A percentile compares a stretch with the other conserved stretches of the same genome.
These are phyloP conservation scores for Torrubiellomyces zombiae DNA, from an alignment of 2,329 filamentous ascomycete species.

Conservation along the genomic window DNA sequence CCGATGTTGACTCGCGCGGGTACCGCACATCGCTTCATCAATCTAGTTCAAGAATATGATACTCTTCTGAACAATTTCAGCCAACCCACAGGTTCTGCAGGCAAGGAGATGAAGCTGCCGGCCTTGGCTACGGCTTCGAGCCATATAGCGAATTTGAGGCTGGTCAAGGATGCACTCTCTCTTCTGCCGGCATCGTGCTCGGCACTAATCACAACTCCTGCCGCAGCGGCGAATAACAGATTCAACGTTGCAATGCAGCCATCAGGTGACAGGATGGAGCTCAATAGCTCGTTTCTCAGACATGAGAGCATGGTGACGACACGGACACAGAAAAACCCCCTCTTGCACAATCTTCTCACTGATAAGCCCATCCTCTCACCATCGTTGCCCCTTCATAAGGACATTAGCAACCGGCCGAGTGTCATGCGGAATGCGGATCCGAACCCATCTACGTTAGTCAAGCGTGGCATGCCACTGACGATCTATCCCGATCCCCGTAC, in stretches of 20 bases:
- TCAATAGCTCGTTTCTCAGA: conserved; percentile 17
- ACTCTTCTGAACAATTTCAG: conserved; percentile 48
- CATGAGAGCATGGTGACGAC: conserved; percentile 36
- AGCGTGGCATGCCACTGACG: conserved; percentile 77
- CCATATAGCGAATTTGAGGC: conserved; percentile 52
- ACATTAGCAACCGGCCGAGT: conserved; percentile 20
- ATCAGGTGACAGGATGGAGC: too few relatives aligned
- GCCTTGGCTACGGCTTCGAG: conserved; percentile 18
- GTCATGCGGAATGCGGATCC: conserved; percentile 15
- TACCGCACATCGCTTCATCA: conserved; percentile 49
- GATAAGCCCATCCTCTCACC: conserved; percentile 89
- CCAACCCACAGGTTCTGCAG: too few relatives aligned
- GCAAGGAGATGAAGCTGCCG: too few relatives aligned
- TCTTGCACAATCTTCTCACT: conserved; percentile 91
- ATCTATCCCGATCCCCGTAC: conserved; percentile 63
- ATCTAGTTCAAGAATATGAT: conserved; percentile 77
- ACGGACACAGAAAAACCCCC: conserved; percentile 50
- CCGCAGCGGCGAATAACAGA: conserved; percentile 48
- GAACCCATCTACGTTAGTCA: conserved; percentile 59
- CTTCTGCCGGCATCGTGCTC: conserved; percentile 74
- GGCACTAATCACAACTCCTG: conserved; percentile 72
- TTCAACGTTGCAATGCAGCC: conserved; percentile 18
- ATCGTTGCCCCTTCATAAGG: conserved; percentile 61
- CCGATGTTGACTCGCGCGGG: conserved; percentile 37
- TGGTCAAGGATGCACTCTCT: conserved; percentile 53